These are phyloP conservation scores for Leersia perrieri DNA, from an alignment of 176 grass and related monocot species.

Conservation along the genomic window DNA sequence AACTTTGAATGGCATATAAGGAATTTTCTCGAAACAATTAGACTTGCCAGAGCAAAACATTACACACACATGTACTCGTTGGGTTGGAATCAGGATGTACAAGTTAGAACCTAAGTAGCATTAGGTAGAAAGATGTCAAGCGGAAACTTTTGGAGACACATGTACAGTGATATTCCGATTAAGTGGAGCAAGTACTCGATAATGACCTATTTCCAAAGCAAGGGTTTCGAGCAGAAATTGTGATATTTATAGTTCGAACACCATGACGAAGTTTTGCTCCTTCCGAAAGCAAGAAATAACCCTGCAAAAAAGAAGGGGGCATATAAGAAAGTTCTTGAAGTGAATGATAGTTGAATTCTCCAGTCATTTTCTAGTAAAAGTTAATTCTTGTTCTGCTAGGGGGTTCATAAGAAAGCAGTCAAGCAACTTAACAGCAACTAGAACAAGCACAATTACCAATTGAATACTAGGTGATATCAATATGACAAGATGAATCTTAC, in stretches of 20 bases:
- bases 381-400: constrained; percentile 2
- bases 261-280: constrained; percentile 75
- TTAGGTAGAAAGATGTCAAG: not conserved
- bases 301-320: constrained; percentile 48
- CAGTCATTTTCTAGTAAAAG: constrained; percentile 13
- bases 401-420: not conserved
- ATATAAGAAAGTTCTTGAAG: constrained; percentile 19
- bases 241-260: constrained; percentile 74
- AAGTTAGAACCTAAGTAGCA: not conserved
- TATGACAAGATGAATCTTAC: constrained; percentile 41
- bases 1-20: not conserved
- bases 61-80: not conserved
- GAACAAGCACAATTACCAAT: not conserved
- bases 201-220: constrained; percentile 95
- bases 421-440: not conserved
- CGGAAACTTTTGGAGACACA: not conserved
- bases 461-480: constrained; percentile 27
- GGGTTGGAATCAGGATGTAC: not conserved
- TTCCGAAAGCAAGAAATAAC: constrained; percentile 99
- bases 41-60: not conserved
- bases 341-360: not conserved
- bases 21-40: not conserved
- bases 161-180: not conserved
- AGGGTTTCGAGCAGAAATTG: constrained; percentile 83
- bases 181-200: not conserved